These are phyloP conservation scores for Teunomyces pallodes DNA, from an alignment of 805 yeast genomes.

Conservation along the genomic window DNA sequence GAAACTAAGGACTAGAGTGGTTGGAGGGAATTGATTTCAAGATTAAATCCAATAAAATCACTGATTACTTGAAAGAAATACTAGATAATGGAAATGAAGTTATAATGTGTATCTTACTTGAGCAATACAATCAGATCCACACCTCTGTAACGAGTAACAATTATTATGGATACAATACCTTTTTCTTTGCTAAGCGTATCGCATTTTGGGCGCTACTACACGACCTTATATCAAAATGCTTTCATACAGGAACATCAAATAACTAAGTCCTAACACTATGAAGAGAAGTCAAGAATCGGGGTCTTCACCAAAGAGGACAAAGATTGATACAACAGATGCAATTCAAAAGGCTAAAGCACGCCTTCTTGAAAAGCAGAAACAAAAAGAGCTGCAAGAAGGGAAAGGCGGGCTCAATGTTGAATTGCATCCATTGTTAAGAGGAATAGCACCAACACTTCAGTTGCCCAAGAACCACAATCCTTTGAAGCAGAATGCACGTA, in stretches of 20 bases:
- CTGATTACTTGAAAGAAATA: not conserved
- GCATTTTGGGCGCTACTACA: no score
- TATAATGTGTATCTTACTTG: not conserved
- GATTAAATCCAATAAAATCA: not conserved
- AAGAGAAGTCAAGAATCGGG: not conserved
- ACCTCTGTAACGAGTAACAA: not conserved
- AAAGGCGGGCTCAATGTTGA: conserved; percentile 30
- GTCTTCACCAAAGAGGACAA: not conserved
- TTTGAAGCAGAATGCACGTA: conserved; percentile 23
- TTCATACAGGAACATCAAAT: not conserved
- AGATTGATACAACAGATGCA: conserved; percentile 4
- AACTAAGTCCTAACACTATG: not conserved
- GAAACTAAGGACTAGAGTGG: not conserved
- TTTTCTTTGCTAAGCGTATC: not conserved
- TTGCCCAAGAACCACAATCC: conserved; percentile 29
- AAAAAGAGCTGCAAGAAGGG: not conserved
- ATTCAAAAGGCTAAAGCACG: conserved; percentile 10
- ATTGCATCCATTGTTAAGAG: conserved; percentile 37
- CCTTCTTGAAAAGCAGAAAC: conserved; percentile 5
- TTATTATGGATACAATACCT: not conserved
- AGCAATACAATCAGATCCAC: not conserved
- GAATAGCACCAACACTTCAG: conserved; percentile 23
- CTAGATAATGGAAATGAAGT: not conserved
- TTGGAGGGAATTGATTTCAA: not conserved
- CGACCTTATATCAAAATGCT: not conserved